phyloP scores from a whole-genome alignment of 768 basidiomycete genomes.

The Favolaschia claudopus region DNA sequence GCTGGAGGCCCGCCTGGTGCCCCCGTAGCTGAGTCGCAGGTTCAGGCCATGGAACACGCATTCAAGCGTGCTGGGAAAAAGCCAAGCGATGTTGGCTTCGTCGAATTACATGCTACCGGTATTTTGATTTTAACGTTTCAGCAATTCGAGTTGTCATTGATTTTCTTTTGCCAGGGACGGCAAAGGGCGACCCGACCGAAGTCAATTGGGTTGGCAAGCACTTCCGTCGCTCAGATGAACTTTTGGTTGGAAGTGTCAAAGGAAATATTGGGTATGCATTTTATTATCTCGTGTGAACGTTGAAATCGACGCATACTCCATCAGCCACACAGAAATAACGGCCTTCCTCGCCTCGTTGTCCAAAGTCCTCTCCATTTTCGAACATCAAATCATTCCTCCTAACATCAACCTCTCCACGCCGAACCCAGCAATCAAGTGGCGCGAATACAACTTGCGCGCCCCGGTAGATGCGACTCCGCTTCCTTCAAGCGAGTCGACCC shows the following conservation, averaged over 20 bases:
- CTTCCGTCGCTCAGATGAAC: constrained; percentile 40
- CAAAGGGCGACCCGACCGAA: constrained; percentile 58
- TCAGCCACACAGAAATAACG: constrained; percentile 48
- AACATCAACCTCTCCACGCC: constrained; percentile 43
- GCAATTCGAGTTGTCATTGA: neutral
- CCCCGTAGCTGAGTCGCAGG: constrained; percentile 47
- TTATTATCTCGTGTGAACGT: neutral
- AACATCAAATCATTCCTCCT: constrained; percentile 45
- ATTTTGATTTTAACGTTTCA: too few relatives aligned
- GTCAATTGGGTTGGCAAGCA: constrained; percentile 55
- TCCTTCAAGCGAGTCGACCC: constrained; percentile 26
- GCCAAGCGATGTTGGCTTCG: constrained; percentile 52
- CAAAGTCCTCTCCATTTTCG: constrained; percentile 51
- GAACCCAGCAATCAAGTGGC: constrained; percentile 51
- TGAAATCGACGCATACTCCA: neutral
- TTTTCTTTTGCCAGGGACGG: constrained; percentile 34
- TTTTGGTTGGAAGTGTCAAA: constrained; percentile 55
- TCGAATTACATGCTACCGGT: constrained; percentile 63
- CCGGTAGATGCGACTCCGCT: constrained; percentile 40
- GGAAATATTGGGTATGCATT: constrained; percentile 52
- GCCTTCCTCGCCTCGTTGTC: constrained; percentile 54
- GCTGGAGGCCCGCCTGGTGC: constrained; percentile 45
- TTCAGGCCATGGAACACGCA: constrained; percentile 46
- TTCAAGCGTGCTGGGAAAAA: constrained; percentile 38
- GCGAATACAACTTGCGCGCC: constrained; percentile 43